These are phyloP conservation scores for Suhomyces vadensis DNA, from an alignment of 805 yeast genomes.

Conservation along the genomic window DNA sequence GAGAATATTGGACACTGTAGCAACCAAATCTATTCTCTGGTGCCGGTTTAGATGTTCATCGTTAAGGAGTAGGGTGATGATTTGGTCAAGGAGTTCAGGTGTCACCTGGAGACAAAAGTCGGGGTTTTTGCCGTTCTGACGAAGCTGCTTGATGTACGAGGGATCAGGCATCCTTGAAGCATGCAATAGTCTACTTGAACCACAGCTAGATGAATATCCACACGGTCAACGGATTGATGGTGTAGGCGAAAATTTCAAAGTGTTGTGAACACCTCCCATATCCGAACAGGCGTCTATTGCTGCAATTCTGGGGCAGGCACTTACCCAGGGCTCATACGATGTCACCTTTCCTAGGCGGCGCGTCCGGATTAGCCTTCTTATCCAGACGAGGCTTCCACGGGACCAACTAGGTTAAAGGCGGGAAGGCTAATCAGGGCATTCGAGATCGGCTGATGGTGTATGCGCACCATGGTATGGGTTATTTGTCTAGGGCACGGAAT, in stretches of 20 bases:
- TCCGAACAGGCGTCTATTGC: too few species aligned
- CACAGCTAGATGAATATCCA: background rate
- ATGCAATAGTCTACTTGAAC: background rate
- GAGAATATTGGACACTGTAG: slow-evolving; percentile 28
- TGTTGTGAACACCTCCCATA: too few species aligned
- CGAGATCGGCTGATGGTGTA: too few species aligned
- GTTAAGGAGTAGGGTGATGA: slow-evolving; percentile 6
- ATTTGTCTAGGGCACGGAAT: background rate
- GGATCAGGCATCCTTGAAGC: background rate
- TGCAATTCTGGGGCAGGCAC: too few species aligned
- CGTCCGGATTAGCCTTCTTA: too few species aligned
- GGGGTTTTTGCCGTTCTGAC: slow-evolving; percentile 10
- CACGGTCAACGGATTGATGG: too few species aligned
- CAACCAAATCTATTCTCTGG: slow-evolving; percentile 17
- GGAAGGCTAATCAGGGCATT: too few species aligned
- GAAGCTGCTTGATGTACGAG: slow-evolving; percentile 2
- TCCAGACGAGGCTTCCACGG: too few species aligned
- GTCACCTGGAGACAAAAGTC: slow-evolving; percentile 16
- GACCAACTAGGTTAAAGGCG: too few species aligned
- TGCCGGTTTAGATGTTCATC: slow-evolving; percentile 2
- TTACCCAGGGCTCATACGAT: too few species aligned
- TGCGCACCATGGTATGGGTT: too few species aligned
- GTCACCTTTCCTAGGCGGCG: too few species aligned
- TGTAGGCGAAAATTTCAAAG: background rate
- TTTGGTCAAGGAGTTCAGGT: slow-evolving; percentile 3